A percentile compares a stretch with the other conserved stretches of the same genome.
Evolutionary conservation across 495 filamentous ascomycete species (phyloP).

Genomic region (Physcia stellaris): DNA sequence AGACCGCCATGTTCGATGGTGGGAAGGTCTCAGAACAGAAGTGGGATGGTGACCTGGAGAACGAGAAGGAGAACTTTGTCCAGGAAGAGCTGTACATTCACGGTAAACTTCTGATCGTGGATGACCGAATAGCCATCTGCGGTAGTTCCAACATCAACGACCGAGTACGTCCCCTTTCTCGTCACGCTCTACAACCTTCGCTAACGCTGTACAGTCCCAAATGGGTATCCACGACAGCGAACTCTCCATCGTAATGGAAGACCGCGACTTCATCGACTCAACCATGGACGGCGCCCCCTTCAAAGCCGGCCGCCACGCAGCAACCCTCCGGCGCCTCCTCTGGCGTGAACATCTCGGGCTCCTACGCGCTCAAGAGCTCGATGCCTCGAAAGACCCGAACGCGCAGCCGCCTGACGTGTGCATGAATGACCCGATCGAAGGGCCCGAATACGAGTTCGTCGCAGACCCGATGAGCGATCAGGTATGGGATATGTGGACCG

Average conservation of each 20-base stretch:
- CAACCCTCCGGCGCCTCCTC: conserved; percentile 68
- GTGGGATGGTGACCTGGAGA: conserved; percentile 59
- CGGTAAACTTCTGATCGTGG: conserved; percentile 74
- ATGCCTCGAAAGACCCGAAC: conserved; percentile 61
- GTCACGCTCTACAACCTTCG: background rate
- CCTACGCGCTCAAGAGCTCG: conserved; percentile 56
- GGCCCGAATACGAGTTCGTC: conserved; percentile 60
- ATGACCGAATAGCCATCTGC: conserved; percentile 71
- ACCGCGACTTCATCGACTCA: conserved; percentile 56
- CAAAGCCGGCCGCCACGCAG: conserved; percentile 60
- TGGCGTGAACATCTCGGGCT: conserved; percentile 92
- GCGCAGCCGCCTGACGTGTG: conserved; percentile 66
- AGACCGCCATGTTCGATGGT: conserved; percentile 64
- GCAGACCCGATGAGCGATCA: conserved; percentile 67
- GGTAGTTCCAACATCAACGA: conserved; percentile 90
- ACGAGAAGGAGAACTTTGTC: conserved; percentile 73
- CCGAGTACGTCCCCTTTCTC: conserved; percentile 33
- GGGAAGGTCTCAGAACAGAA: conserved; percentile 51
- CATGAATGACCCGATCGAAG: conserved; percentile 52
- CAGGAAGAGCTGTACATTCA: conserved; percentile 95
- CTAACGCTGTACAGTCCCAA: conserved; percentile 44
- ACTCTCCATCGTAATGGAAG: conserved; percentile 84
- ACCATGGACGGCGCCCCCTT: conserved; percentile 69
- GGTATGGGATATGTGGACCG: conserved; percentile 77
- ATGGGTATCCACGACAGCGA: conserved; percentile 83